Evolutionary conservation across 2,329 filamentous ascomycete species (phyloP).

Genomic region (Penicillium italicum): DNA sequence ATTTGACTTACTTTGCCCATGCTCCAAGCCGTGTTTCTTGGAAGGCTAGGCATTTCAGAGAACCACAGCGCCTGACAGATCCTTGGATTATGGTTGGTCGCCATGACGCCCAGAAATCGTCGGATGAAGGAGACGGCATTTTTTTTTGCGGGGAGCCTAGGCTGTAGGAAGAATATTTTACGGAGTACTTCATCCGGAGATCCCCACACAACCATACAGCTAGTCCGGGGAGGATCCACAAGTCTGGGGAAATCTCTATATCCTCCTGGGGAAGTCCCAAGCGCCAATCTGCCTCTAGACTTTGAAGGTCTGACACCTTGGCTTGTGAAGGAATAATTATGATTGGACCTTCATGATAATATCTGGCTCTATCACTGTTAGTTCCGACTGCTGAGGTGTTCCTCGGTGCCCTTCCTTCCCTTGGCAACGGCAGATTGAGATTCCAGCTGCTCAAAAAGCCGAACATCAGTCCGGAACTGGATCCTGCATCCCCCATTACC

Average conservation of each 20-base stretch:
- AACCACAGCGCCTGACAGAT: not conserved
- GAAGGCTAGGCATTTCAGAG: not conserved
- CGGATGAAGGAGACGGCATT: slow-evolving; percentile 1
- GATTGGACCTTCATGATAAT: not conserved
- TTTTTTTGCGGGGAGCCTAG: not conserved
- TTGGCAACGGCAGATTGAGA: slow-evolving; percentile 13
- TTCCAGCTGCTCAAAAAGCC: not conserved
- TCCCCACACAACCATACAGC: not conserved
- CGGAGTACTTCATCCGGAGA: not conserved
- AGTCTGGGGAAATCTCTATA: slow-evolving; percentile 10
- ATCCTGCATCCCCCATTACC: slow-evolving; percentile 6
- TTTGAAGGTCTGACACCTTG: not conserved
- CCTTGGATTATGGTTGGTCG: not conserved
- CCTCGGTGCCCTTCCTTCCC: not conserved
- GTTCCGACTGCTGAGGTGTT: not conserved
- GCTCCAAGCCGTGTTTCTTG: not conserved
- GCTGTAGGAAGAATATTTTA: not conserved
- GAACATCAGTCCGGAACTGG: not conserved
- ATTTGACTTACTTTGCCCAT: not conserved
- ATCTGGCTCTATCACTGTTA: not conserved
- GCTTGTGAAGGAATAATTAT: not conserved
- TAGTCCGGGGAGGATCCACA: slow-evolving; percentile 1
- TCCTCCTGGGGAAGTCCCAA: slow-evolving; percentile 1
- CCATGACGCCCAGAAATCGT: not conserved
- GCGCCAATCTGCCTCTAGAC: not conserved